phyloP scores from a whole-genome alignment of 108 stramenopile species.

The Asterionellopsis glacialis region DNA sequence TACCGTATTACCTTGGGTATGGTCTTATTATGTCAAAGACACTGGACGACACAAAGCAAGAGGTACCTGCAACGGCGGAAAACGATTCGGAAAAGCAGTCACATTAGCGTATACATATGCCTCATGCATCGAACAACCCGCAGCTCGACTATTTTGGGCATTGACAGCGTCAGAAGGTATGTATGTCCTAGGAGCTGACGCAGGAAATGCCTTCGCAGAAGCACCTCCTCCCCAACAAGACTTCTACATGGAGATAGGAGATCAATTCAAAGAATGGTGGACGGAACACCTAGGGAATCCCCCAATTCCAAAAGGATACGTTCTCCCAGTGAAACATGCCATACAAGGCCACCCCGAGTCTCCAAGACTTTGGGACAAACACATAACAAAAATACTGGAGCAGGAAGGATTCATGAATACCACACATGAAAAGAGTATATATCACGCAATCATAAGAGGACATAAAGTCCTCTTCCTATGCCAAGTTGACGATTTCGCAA shows the following conservation, averaged over 20 bases:
- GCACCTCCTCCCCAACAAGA: no score
- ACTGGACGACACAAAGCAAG: constrained; percentile 17
- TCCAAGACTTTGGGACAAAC: no score
- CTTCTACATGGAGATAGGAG: no score
- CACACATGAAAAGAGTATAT: constrained; percentile 26
- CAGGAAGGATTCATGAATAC: constrained; percentile 16
- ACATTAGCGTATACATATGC: no score
- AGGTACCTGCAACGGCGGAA: constrained; percentile 17
- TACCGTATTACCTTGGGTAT: not conserved
- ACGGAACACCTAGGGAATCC: not conserved
- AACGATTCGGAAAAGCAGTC: not conserved
- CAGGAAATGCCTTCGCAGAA: constrained; percentile 36
- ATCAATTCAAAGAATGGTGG: no score
- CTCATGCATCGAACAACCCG: no score
- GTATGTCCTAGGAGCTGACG: constrained; percentile 24
- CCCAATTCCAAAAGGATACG: constrained; percentile 15
- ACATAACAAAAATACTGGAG: constrained; percentile 22
- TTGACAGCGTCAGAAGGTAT: constrained; percentile 14
- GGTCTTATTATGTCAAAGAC: constrained; percentile 11
- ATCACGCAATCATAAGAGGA: constrained; percentile 13
- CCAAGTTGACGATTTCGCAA: constrained; percentile 46
- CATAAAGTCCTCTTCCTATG: constrained; percentile 22
- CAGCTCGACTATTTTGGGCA: constrained; percentile 22
- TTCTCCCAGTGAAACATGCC: constrained; percentile 18
- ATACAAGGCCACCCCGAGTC: no score